Base-by-base conservation (phyloP, 1,284 basidiomycete species). In the Cyathus pygmaeus region DNA sequence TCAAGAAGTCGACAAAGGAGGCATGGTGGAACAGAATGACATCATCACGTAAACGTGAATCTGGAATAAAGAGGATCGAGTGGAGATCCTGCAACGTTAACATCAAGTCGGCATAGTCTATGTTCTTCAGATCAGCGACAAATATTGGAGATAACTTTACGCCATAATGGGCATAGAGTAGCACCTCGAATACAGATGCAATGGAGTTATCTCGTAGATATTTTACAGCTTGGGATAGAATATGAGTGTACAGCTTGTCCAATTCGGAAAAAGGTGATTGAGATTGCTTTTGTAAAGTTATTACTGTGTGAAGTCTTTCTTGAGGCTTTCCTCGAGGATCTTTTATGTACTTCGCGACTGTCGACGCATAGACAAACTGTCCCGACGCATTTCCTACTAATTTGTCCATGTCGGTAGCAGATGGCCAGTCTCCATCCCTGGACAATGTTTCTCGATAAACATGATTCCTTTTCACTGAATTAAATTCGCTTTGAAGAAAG, bases 1-100 rank as follows among this genome's bases (percentile, higher is more conserved):
- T 66, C 36, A 72, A 55, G 57, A 72, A 72, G 60, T 72, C 71
- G 56, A 64, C 62, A 23, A 72, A 65, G 7, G 67, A 69, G 54
- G 53, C 61, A 30, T 72, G 69, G 15, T 68, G 56, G 24, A 71
- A 69, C 10, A 65, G 62, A 21, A 72, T 70, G 17, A 24, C 19
- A 7, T 56, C 17, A 9, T 19, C 17, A 17, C 17, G 39, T 42
- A 19, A 5, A 42, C 6, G 39, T 55, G 15, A 54, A 39, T 2
- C 19, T 19, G 2, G 56, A 56, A 26, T 49, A 24, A 21, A 64
- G 24, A 42, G 7, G 39, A 19, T 19, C n/a, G 39, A 42, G 39
- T 42, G 39, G n/a, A 42, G 39, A 42, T 42, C 39, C 39, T 17
- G 15, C 13, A 42, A 19, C 39, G 4, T 17, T 19, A 42, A 42